phyloP scores from a whole-genome alignment of 2,329 filamentous ascomycete species.

The Scleromitrula shiraiana region DNA sequence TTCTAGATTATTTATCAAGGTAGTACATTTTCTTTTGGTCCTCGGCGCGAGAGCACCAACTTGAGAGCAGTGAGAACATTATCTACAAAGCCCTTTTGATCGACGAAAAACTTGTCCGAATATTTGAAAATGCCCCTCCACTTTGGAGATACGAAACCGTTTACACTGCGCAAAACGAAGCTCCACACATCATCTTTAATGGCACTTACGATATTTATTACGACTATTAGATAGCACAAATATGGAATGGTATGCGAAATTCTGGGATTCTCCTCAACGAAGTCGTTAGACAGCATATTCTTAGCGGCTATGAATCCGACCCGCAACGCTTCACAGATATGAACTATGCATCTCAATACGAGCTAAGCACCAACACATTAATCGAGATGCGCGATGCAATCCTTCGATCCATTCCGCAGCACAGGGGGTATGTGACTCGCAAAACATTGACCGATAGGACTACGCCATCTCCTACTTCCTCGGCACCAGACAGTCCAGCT shows the following conservation, averaged over 20 bases:
- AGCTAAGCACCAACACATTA: constrained; percentile 11
- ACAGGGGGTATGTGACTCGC: constrained; percentile 11
- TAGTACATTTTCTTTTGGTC: too few relatives aligned
- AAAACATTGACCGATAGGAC: constrained; percentile 8
- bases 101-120: constrained; percentile 8
- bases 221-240: constrained; percentile 14
- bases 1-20: too few relatives aligned
- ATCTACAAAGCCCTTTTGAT: constrained; percentile 10
- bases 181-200: constrained; percentile 12
- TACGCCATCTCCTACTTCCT: not conserved
- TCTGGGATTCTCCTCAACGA: constrained; percentile 17
- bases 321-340: constrained; percentile 8
- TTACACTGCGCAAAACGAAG: constrained; percentile 3
- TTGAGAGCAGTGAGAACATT: constrained; percentile 3
- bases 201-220: constrained; percentile 18
- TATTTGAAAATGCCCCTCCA: constrained; percentile 11
- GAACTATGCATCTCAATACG: constrained; percentile 7
- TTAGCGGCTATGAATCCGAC: constrained; percentile 5
- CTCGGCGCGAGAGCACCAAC: too few relatives aligned
- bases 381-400: constrained; percentile 15
- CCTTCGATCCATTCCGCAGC: constrained; percentile 16
- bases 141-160: constrained; percentile 18
- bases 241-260: constrained; percentile 15
- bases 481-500: too few relatives aligned
- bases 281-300: constrained; percentile 13